Conservation (phyloP, 1,284 basidiomycete genomes). For the Ceratobasidium theobromae region DNA sequence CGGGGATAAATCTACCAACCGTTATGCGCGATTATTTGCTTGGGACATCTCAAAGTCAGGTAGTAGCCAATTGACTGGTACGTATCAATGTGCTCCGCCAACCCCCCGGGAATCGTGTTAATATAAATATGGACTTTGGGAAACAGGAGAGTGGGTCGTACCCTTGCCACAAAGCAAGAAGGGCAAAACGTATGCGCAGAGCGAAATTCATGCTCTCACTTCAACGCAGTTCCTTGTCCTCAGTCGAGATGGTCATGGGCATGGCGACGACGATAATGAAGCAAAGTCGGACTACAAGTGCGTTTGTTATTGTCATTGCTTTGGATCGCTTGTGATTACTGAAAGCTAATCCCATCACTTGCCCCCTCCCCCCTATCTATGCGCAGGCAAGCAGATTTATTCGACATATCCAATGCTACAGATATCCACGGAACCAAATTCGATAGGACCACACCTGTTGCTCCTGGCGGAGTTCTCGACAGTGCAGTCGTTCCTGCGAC, state of each 20-base stretch:
- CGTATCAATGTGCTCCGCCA: constrained; percentile 38
- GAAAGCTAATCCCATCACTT: too few relatives aligned
- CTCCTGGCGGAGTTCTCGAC: constrained; percentile 53
- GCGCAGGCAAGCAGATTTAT: constrained; percentile 55
- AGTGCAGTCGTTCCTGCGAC: constrained; percentile 54
- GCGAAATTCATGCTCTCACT: constrained; percentile 61
- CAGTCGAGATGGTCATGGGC: constrained; percentile 62
- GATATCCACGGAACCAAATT: constrained; percentile 62
- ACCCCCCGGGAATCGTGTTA: not conserved
- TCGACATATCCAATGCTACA: constrained; percentile 60
- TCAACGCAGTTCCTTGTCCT: constrained; percentile 58
- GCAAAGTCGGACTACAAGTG: constrained; percentile 60
- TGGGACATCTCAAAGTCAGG: constrained; percentile 51
- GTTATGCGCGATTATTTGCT: constrained; percentile 59
- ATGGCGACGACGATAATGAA: constrained; percentile 55
- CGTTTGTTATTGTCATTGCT: too few relatives aligned
- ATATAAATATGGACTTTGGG: not conserved
- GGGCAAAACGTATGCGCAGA: constrained; percentile 55
- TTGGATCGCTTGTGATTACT: too few relatives aligned
- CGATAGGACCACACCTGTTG: constrained; percentile 57
- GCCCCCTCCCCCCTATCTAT: constrained; percentile 4
- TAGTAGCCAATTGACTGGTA: constrained; percentile 31
- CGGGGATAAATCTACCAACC: constrained; percentile 48
- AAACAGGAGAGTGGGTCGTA: constrained; percentile 60
- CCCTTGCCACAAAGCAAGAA: constrained; percentile 58